A percentile compares a stretch with the other conserved stretches of the same genome.
These are phyloP conservation scores for Echinosophora koreensis DNA, from an alignment of 306 rosid species.

Conservation along the genomic window DNA sequence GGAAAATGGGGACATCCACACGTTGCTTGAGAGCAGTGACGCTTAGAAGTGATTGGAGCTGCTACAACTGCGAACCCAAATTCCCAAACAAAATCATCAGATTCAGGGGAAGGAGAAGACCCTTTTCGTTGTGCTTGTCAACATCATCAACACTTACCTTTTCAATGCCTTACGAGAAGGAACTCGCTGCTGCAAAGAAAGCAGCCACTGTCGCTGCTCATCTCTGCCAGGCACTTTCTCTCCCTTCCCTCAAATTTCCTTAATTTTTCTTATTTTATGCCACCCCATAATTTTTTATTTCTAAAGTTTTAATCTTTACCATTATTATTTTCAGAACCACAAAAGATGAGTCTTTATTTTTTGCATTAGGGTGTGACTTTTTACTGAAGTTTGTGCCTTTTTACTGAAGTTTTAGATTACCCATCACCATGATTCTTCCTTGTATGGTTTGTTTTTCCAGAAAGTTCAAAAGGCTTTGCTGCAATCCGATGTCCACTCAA, in stretches of 20 bases:
- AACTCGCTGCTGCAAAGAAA: slow-evolving; percentile 89
- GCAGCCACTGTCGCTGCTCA: slow-evolving; percentile 88
- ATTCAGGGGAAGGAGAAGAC: background rate
- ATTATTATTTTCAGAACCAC: background rate
- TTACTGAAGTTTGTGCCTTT: background rate
- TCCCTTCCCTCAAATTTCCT: background rate
- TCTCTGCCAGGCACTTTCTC: slow-evolving; percentile 78
- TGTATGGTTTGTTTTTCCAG: slow-evolving; percentile 56
- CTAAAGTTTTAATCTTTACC: slow-evolving; percentile 1
- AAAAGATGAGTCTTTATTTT: background rate
- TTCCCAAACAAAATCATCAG: slow-evolving; percentile 15
- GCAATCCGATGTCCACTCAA: slow-evolving; percentile 91
- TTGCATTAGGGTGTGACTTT: background rate
- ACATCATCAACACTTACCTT: background rate
- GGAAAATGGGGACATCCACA: slow-evolving; percentile 29
- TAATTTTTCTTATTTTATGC: background rate
- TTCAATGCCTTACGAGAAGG: slow-evolving; percentile 87
- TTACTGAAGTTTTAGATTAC: background rate
- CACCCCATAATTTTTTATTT: slow-evolving; percentile 12
- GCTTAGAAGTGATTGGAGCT: slow-evolving; percentile 21
- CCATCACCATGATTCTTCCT: slow-evolving; percentile 12
- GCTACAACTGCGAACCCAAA: slow-evolving; percentile 37
- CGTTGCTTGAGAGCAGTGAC: slow-evolving; percentile 21
- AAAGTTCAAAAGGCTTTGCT: slow-evolving; percentile 86
- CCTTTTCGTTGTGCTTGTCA: slow-evolving; percentile 32